phyloP scores from a whole-genome alignment of 179 eudicot genomes.

The Silene vulgaris region DNA sequence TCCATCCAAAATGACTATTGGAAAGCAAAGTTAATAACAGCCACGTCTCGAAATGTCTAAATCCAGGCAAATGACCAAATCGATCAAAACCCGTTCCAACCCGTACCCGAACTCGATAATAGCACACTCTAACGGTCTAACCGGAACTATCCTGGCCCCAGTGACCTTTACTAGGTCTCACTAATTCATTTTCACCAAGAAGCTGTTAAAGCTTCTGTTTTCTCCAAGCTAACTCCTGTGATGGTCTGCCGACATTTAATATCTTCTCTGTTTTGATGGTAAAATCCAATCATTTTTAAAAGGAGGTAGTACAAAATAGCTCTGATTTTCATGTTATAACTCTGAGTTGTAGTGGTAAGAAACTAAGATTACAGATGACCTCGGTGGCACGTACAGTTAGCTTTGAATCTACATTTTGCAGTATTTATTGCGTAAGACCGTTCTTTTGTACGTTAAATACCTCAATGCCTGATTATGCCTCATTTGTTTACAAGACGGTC shows the following conservation, averaged over 20 bases:
- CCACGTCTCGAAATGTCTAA: too few species aligned
- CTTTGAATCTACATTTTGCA: too few species aligned
- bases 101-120: not conserved
- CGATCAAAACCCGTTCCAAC: not conserved
- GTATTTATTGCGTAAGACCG: too few species aligned
- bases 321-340: not conserved
- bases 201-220: not conserved
- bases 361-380: not conserved
- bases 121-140: not conserved
- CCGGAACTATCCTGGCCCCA: not conserved
- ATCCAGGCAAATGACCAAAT: not conserved
- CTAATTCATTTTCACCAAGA: not conserved
- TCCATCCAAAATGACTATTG: too few species aligned
- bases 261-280: not conserved
- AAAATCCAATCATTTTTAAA: not conserved
- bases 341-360: not conserved
- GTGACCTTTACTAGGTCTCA: not conserved
- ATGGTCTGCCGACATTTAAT: not conserved
- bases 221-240: not conserved
- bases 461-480: too few species aligned
- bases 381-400: not conserved
- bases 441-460: too few species aligned
- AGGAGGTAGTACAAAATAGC: slow-evolving; percentile 5
- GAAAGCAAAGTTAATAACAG: too few species aligned
- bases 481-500: too few species aligned